Percentiles rank a stretch among this genome's conserved stretches.
phyloP scores from a whole-genome alignment of 179 eudicot genomes.

The Heliamphora ciliata region DNA sequence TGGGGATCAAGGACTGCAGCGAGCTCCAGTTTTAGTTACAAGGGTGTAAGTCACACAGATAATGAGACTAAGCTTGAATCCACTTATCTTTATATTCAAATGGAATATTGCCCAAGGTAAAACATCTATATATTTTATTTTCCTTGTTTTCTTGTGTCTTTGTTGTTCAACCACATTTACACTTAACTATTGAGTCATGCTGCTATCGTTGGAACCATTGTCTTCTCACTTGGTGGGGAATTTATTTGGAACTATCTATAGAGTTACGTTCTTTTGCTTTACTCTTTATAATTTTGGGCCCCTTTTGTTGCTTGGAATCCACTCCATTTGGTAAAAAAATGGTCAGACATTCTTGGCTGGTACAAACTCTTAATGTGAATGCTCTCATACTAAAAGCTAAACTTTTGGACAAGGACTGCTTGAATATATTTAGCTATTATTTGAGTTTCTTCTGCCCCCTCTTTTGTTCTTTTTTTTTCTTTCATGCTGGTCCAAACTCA shows the following conservation, averaged over 20 bases:
- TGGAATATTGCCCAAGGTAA: conserved; percentile 99
- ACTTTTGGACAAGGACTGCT: background rate
- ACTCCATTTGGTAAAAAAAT: background rate
- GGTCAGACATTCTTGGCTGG: background rate
- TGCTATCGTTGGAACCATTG: background rate
- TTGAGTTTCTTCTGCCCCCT: background rate
- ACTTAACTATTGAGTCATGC: background rate
- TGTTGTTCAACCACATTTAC: background rate
- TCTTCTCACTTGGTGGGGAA: background rate
- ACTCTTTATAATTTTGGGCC: background rate
- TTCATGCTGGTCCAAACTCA: background rate
- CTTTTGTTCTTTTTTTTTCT: background rate
- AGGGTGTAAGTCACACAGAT: conserved; percentile 51
- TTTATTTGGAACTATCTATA: background rate
- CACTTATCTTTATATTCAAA: conserved; percentile 86
- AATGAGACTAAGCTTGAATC: conserved; percentile 52
- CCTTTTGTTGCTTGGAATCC: background rate
- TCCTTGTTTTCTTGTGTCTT: background rate
- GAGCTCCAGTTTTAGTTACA: conserved; percentile 56
- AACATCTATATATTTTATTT: background rate
- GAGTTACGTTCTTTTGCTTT: background rate
- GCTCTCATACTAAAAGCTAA: background rate
- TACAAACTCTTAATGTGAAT: background rate
- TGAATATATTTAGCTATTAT: background rate
- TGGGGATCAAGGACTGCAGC: conserved; percentile 60